Percentiles rank a stretch among this genome's conserved stretches.
phyloP scores from a whole-genome alignment of 1,284 basidiomycete species.

The Pseudozyma tsukubaensis region DNA sequence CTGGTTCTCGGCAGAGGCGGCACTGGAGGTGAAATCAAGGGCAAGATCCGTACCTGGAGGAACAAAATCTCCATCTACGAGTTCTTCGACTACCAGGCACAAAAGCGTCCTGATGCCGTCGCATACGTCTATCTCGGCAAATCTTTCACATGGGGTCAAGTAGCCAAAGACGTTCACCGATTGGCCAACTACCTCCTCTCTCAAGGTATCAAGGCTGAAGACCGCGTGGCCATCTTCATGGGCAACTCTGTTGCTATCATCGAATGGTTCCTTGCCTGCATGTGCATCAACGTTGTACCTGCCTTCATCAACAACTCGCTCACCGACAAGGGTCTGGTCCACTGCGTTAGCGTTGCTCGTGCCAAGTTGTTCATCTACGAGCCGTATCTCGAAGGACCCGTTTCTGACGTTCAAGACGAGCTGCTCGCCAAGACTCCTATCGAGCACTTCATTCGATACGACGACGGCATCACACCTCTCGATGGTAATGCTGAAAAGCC shows the following conservation, averaged over 20 bases:
- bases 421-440: slow-evolving; percentile 35
- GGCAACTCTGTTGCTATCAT: slow-evolving; percentile 60
- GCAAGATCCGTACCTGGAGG: slow-evolving; percentile 43
- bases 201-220: slow-evolving; percentile 54
- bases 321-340: slow-evolving; percentile 60
- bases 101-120: slow-evolving; percentile 46
- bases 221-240: slow-evolving; percentile 63
- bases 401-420: slow-evolving; percentile 54
- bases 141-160: slow-evolving; percentile 56
- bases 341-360: slow-evolving; percentile 64
- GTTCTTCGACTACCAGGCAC: slow-evolving; percentile 50
- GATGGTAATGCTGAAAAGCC: slow-evolving; percentile 50
- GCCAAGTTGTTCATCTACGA: slow-evolving; percentile 66
- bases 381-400: slow-evolving; percentile 53
- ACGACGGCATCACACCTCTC: slow-evolving; percentile 57
- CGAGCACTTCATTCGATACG: slow-evolving; percentile 57
- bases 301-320: slow-evolving; percentile 69
- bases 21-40: slow-evolving; percentile 31
- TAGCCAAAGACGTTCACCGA: slow-evolving; percentile 47
- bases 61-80: slow-evolving; percentile 59
- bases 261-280: slow-evolving; percentile 61
- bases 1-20: slow-evolving; percentile 37
- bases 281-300: slow-evolving; percentile 62
- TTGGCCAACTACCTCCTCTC: slow-evolving; percentile 60
- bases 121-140: slow-evolving; percentile 61